A percentile compares a stretch with the other conserved stretches of the same genome.
These are phyloP conservation scores for Cystofilobasidium bisporidii DNA, from an alignment of 768 basidiomycete genomes.

Conservation along the genomic window DNA sequence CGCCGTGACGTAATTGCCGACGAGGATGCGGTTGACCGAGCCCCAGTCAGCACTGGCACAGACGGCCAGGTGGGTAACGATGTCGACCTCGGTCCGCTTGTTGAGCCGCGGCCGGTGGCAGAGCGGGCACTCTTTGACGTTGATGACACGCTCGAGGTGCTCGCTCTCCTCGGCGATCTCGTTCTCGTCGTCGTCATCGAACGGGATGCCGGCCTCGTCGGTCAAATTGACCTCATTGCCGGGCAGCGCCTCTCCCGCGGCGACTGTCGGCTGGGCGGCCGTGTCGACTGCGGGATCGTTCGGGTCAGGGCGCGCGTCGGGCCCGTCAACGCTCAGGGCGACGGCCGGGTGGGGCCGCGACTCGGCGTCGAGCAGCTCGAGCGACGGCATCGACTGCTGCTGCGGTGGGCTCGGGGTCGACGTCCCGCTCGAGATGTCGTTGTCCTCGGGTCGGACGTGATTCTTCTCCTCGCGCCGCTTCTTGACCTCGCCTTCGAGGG, in stretches of 20 bases:
- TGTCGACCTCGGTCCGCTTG: constrained; percentile 82
- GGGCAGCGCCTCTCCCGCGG: background rate
- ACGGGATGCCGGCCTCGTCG: constrained; percentile 18
- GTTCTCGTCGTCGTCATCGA: constrained; percentile 12
- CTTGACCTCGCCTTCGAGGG: constrained; percentile 73
- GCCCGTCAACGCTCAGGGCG: constrained; percentile 13
- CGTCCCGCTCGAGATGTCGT: constrained; percentile 1
- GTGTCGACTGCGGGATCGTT: background rate
- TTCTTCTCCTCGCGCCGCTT: constrained; percentile 64
- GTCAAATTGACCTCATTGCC: constrained; percentile 8
- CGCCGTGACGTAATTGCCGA: constrained; percentile 80
- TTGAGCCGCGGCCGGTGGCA: constrained; percentile 81
- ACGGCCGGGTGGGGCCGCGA: background rate
- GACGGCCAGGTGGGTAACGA: constrained; percentile 91
- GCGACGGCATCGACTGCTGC: background rate
- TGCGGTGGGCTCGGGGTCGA: background rate
- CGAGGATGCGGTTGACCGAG: constrained; percentile 76
- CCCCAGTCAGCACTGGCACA: constrained; percentile 92
- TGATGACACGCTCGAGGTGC: constrained; percentile 67
- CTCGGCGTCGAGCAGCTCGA: constrained; percentile 12
- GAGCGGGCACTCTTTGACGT: constrained; percentile 85
- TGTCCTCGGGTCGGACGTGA: constrained; percentile 49
- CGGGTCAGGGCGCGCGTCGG: background rate
- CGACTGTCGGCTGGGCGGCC: background rate
- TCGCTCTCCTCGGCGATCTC: constrained; percentile 9